Percentiles rank a stretch among this genome's conserved stretches.
phyloP scores from a whole-genome alignment of 1,284 basidiomycete species.

The Naganishia liquefaciens region DNA sequence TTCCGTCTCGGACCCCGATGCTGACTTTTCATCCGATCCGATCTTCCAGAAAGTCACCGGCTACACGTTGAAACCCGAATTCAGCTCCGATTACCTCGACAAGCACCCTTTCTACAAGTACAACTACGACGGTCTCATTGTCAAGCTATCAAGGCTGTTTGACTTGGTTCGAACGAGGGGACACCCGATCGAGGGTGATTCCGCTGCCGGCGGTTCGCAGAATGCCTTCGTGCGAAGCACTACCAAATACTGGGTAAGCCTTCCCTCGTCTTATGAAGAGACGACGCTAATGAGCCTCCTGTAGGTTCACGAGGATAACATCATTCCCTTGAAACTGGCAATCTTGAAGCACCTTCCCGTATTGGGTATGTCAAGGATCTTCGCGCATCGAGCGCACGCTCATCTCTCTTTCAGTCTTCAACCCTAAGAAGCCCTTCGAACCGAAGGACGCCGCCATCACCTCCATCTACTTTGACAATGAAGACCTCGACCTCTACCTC shows the following conservation, averaged over 20 bases:
- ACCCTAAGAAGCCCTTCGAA: conserved; percentile 92
- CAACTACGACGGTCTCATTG: conserved; percentile 77
- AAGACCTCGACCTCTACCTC: conserved; percentile 95
- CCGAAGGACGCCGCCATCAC: conserved; percentile 75
- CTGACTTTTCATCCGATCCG: background rate
- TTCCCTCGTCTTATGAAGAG: background rate
- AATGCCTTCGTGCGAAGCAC: conserved; percentile 97
- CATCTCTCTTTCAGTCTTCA: conserved; percentile 69
- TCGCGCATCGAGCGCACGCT: background rate
- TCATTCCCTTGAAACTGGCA: conserved; percentile 93
- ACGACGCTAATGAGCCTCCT: background rate
- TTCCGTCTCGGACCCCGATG: background rate
- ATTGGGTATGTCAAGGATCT: conserved; percentile 61
- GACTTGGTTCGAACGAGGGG: conserved; percentile 94
- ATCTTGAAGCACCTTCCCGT: conserved; percentile 92
- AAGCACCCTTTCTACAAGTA: conserved; percentile 92
- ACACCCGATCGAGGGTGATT: conserved; percentile 89
- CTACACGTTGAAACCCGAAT: conserved; percentile 61
- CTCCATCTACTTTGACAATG: conserved; percentile 71
- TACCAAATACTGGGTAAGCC: conserved; percentile 93
- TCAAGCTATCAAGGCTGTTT: conserved; percentile 94
- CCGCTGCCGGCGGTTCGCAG: conserved; percentile 89
- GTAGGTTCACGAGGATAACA: conserved; percentile 87
- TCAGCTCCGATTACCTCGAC: conserved; percentile 87
- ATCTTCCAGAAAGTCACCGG: conserved; percentile 60